Evolutionary conservation across 345 rosid species (phyloP).

Genomic region (Microcos paniculata): DNA sequence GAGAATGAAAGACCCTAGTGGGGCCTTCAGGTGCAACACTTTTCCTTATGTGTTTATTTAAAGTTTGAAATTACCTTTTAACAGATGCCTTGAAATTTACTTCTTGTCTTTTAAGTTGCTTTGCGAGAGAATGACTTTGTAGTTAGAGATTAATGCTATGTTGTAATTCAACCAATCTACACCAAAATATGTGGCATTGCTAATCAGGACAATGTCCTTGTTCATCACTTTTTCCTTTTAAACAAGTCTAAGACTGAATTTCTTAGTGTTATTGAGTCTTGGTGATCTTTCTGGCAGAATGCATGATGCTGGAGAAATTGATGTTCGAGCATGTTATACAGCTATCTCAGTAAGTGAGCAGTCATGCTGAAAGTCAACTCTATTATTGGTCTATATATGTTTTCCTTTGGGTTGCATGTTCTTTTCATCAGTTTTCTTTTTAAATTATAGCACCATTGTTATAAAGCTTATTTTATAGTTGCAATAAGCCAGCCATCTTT

Average conservation of each 20-base stretch:
- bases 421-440: neutral
- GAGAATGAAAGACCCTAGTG: constrained; percentile 74
- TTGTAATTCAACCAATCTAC: neutral
- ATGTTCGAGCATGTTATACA: constrained; percentile 93
- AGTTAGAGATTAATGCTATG: neutral
- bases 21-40: constrained; percentile 76
- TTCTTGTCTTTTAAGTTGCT: constrained; percentile 8
- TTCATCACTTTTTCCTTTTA: neutral
- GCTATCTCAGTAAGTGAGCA: constrained; percentile 75
- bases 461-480: neutral
- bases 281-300: constrained; percentile 44
- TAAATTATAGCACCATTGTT: neutral
- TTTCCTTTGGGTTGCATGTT: neutral
- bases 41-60: neutral
- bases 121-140: neutral
- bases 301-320: constrained; percentile 97
- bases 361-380: neutral
- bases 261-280: neutral
- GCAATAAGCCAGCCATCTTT: neutral
- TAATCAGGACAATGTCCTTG: neutral
- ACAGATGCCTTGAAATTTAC: neutral
- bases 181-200: neutral
- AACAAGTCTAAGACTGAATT: neutral
- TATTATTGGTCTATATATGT: neutral
- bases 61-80: neutral